Percentiles rank a stretch among this genome's conserved stretches.
Conservation (phyloP, 257 asterid species). For the Penstemon barbatus region DNA sequence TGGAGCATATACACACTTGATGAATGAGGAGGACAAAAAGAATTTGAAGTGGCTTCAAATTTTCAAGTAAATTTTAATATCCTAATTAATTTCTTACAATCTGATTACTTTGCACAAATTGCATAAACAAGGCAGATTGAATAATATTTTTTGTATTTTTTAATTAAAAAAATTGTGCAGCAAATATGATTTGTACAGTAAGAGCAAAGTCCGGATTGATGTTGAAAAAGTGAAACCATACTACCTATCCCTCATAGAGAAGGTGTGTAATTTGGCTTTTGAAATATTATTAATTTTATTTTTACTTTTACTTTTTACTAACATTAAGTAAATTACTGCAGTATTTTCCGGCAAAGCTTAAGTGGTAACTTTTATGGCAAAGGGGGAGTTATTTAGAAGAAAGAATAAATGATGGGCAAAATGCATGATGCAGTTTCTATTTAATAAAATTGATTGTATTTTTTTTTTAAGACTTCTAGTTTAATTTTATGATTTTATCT, state of each 20-base stretch:
- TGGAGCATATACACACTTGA: slow-evolving; percentile 53
- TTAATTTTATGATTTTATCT: no score
- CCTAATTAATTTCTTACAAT: no score
- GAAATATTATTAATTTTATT: background rate
- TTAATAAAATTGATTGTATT: no score
- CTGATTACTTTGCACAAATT: no score
- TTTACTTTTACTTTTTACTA: background rate
- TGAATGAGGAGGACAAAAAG: slow-evolving; percentile 54
- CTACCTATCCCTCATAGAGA: slow-evolving; percentile 63
- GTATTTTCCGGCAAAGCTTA: slow-evolving; percentile 70
- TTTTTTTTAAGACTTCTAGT: no score
- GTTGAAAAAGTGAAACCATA: slow-evolving; percentile 56
- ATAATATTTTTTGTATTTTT: no score
- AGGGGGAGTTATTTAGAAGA: no score
- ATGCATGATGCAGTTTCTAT: no score
- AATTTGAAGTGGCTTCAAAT: slow-evolving; percentile 51
- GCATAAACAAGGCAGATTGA: no score
- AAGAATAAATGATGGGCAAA: no score
- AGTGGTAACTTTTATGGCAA: slow-evolving; percentile 42
- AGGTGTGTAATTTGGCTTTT: slow-evolving; percentile 37
- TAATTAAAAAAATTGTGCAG: slow-evolving; percentile 25
- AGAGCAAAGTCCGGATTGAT: slow-evolving; percentile 49
- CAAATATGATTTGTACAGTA: slow-evolving; percentile 55
- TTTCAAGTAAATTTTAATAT: slow-evolving; percentile 38
- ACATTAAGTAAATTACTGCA: slow-evolving; percentile 31